phyloP scores from a whole-genome alignment of 2,329 filamentous ascomycete species.

The Scolecobasidium constrictum region DNA sequence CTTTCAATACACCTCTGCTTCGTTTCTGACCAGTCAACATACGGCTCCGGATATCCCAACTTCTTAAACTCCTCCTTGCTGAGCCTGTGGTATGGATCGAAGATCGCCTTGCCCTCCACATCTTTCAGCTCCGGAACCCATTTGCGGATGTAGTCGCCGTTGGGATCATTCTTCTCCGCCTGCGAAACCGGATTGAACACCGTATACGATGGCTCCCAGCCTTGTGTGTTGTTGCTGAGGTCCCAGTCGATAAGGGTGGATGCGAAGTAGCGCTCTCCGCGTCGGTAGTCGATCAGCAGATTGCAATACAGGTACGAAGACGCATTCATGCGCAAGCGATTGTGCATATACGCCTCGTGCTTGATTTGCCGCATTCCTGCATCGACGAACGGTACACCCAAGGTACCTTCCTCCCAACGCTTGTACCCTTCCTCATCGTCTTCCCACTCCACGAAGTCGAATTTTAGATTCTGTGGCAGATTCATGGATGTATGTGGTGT shows the following conservation, averaged over 20 bases:
- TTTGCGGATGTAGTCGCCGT: conserved; percentile 27
- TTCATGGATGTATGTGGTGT: conserved; percentile 40
- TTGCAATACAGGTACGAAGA: conserved; percentile 37
- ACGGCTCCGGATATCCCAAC: conserved; percentile 33
- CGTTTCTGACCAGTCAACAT: conserved; percentile 34
- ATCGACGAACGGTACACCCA: conserved; percentile 39
- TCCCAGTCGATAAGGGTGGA: conserved; percentile 38
- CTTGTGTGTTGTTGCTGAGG: conserved; percentile 39
- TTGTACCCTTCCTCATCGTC: conserved; percentile 38
- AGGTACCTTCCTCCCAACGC: conserved; percentile 36
- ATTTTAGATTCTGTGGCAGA: conserved; percentile 39
- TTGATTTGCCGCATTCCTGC: conserved; percentile 42
- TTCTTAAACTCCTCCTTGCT: conserved; percentile 36
- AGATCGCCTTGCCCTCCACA: conserved; percentile 36
- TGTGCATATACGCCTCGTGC: conserved; percentile 41
- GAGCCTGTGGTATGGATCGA: conserved; percentile 35
- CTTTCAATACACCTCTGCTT: conserved; percentile 30
- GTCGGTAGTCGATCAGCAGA: conserved; percentile 37
- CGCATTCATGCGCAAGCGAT: conserved; percentile 40
- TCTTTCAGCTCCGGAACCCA: conserved; percentile 26
- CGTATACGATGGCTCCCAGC: conserved; percentile 41
- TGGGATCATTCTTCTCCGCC: conserved; percentile 26
- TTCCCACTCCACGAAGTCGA: conserved; percentile 41
- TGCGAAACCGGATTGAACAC: conserved; percentile 33
- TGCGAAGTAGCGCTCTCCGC: conserved; percentile 40